Base-by-base conservation (phyloP, 2,329 filamentous ascomycete species). In the Aspergillus arachidicola region DNA sequence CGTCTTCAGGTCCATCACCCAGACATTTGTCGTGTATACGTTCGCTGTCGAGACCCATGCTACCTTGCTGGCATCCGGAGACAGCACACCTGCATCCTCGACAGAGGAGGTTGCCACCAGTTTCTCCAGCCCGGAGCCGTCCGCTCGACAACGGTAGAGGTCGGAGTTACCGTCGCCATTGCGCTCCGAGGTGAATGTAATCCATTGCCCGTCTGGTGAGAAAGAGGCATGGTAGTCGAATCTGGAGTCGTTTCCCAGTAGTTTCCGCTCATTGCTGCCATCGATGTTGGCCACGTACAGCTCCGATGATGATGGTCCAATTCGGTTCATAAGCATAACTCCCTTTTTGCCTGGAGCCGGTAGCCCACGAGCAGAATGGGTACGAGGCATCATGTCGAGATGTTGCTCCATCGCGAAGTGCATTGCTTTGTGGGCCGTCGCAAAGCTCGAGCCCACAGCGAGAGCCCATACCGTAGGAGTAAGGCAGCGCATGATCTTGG, bases 211-310 rank as follows among this genome's bases (percentile, higher is more conserved):
- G 54, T 80, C 79, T 0, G 75, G 70, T 1, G 78, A 80, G 60
- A 76, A 81, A 4, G 66, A 68, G 9, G 73, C 77, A 57, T 81
- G 80, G 61, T 79, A 81, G 30, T 81, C 79, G 63, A 76, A 80
- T 7, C 66, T 38, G 4, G 72, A 69, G 23, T 76, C 61, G 7
- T 68, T 63, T 12, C 48, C 48, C 43, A 81, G 62, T 6, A 82
- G 66, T 21, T 72, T 64, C 5, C 69, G 73, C 57, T 77, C 78
- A 59, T 80, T 74, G 58, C 67, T 79, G 23, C 79, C 79, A 60
- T 82, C 77, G 1, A 74, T 69, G 58, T 81, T 74, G 45, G 79
- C 75, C 6, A 82, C 69, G 48, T 73, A 76, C 9, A 73, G 48
- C 28, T 71, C 34, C 3, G 71, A 74, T 2, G 58, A 59, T 0